Base-by-base conservation (phyloP, 1,284 basidiomycete genomes). In the Abortiporus biennis region DNA sequence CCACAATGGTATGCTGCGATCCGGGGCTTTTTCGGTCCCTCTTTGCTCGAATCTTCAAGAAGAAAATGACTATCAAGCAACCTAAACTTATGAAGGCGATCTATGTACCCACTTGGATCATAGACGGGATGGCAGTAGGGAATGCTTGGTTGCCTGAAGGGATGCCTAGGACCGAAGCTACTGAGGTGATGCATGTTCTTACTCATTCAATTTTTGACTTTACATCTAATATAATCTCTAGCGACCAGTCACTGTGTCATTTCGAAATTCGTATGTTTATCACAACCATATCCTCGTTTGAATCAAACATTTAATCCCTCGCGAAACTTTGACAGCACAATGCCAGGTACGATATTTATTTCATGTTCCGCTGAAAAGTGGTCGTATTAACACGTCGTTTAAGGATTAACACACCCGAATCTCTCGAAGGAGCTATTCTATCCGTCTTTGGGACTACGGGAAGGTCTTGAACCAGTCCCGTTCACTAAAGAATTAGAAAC, bases 51-150 rank as follows among this genome's bases (percentile, higher is more conserved):
- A 57, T 54, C 16, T 51, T 54, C 42, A 46, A 51, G 27, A 48
- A 59, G 9, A n/a, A n/a, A n/a, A n/a, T n/a, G n/a, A n/a, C n/a
- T n/a, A n/a, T n/a, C n/a, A 44, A 61, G 3, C 56, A 46, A 37
- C 65, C 65, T 22, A 53, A 49, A 9, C 58, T 54, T 31, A 48
- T 65, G 19, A 57, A 62, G 40, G 68, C 79, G 6, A 57, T 78
- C 3, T 84, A 81, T 52, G 70, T 78, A 40, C 80, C 80, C 1
- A 68, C 66, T 5, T 84, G 80, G 80, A 59, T 78, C 23, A 59
- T 80, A 24, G 75, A 78, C 49, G 72, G 68, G 4, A 70, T 77
- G 53, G 51, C 78, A 12, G 61, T 69, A 45, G 68, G 58, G 8
- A 55, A 48, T 12, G 45, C 47, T 17, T 61, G 59, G 56, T 13